A percentile compares a stretch with the other conserved stretches of the same genome.
phyloP scores from a whole-genome alignment of 1,139 yeast genomes.

The Candida sanyaensis region DNA sequence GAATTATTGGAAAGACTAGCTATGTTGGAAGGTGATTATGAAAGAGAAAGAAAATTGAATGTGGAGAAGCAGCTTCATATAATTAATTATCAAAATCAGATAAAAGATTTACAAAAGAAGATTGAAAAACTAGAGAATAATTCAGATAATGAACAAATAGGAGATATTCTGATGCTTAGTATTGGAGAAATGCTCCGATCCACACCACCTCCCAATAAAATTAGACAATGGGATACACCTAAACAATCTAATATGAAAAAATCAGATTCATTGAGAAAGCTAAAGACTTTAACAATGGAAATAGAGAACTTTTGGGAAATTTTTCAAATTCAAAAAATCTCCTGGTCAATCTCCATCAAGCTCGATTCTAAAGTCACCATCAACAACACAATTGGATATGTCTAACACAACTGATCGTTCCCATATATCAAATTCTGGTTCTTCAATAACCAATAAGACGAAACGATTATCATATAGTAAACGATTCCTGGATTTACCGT shows the following conservation, averaged over 20 bases:
- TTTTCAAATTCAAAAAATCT: neutral
- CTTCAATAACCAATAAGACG: slow-evolving; percentile 2
- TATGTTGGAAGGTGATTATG: slow-evolving; percentile 41
- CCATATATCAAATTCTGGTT: neutral
- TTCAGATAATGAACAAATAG: neutral
- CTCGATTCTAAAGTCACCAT: slow-evolving; percentile 20
- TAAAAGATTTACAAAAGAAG: slow-evolving; percentile 22
- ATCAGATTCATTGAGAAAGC: slow-evolving; percentile 25
- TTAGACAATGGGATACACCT: neutral
- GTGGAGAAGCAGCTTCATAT: slow-evolving; percentile 35
- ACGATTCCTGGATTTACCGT: slow-evolving; percentile 15
- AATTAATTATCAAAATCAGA: slow-evolving; percentile 37
- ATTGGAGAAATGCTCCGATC: slow-evolving; percentile 32
- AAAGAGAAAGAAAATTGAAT: slow-evolving; percentile 31
- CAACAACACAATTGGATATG: slow-evolving; percentile 25
- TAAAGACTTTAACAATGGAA: slow-evolving; percentile 15
- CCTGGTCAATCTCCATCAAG: neutral
- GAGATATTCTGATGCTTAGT: slow-evolving; percentile 28
- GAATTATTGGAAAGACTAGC: slow-evolving; percentile 46
- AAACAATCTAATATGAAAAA: slow-evolving; percentile 17
- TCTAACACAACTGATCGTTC: slow-evolving; percentile 5
- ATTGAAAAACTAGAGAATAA: slow-evolving; percentile 11
- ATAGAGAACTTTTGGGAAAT: slow-evolving; percentile 12
- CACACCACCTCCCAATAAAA: slow-evolving; percentile 30
- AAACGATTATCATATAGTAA: slow-evolving; percentile 15